Percentiles rank a stretch among this genome's conserved stretches.
These are phyloP conservation scores for Triadica sebifera DNA, from an alignment of 345 rosid genomes.

Conservation along the genomic window DNA sequence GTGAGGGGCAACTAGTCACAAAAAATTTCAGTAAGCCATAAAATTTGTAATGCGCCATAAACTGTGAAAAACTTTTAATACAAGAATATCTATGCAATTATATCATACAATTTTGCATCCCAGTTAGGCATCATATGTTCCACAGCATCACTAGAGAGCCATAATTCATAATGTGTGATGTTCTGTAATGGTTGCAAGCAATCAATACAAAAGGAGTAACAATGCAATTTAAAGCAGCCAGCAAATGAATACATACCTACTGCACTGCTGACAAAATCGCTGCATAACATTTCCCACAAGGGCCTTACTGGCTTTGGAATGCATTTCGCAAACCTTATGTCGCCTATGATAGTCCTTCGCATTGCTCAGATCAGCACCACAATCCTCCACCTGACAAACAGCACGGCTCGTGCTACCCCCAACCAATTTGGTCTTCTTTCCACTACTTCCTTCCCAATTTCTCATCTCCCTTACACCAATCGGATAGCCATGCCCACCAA, in stretches of 20 bases:
- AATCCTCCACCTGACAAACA: conserved; percentile 88
- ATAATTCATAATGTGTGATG: not conserved
- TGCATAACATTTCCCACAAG: conserved; percentile 86
- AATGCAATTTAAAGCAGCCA: not conserved
- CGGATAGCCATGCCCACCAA: conserved; percentile 61
- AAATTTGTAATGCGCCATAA: not conserved
- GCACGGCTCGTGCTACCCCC: conserved; percentile 61
- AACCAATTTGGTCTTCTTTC: conserved; percentile 68
- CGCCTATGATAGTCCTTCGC: conserved; percentile 97
- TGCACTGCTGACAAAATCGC: conserved; percentile 99
- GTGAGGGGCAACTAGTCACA: not conserved
- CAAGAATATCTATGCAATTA: not conserved
- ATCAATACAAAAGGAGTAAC: not conserved
- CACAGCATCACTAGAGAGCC: not conserved
- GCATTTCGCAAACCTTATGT: conserved; percentile 96
- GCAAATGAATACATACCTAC: conserved; percentile 55
- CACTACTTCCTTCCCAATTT: conserved; percentile 56
- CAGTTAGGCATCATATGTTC: not conserved
- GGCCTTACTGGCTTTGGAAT: conserved; percentile 87
- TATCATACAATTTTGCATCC: not conserved
- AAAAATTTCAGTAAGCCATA: not conserved
- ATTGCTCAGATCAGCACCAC: conserved; percentile 86
- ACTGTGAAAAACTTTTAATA: not conserved
- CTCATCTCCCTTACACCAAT: conserved; percentile 42
- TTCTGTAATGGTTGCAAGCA: not conserved